These are phyloP conservation scores for Dianthus caryophyllus DNA, from an alignment of 148 eudicot genomes.

Conservation along the genomic window DNA sequence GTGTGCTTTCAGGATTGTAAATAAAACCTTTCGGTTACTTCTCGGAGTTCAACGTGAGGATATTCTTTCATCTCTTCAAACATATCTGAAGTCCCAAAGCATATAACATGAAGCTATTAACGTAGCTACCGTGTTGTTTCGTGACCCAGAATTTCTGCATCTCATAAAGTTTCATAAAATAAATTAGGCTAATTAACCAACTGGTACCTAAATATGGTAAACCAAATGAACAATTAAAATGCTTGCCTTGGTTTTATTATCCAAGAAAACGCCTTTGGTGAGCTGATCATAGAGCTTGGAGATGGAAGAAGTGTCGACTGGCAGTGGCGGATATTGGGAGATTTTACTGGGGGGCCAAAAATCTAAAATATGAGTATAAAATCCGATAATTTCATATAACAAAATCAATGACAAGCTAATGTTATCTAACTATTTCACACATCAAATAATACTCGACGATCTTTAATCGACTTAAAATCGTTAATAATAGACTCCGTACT, in stretches of 20 bases:
- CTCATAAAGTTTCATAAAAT: neutral
- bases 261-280: neutral
- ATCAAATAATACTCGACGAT: no score
- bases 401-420: no score
- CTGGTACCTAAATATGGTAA: neutral
- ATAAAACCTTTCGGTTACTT: constrained; percentile 9
- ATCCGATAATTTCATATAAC: no score
- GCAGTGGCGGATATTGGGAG: no score
- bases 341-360: no score
- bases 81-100: neutral
- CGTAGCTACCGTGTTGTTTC: neutral
- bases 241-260: constrained; percentile 3
- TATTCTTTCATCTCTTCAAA: neutral
- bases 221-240: neutral
- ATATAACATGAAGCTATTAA: constrained; percentile 22
- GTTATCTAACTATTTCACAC: no score
- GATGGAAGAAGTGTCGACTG: constrained; percentile 7
- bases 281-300: constrained; percentile 10
- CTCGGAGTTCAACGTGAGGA: neutral
- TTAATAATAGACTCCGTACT: no score
- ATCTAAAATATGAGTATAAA: no score
- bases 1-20: no score
- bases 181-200: neutral
- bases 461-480: no score
- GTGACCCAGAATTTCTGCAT: constrained; percentile 22